phyloP scores from a whole-genome alignment of 2,329 filamentous ascomycete genomes.

The Ceratocystiopsis minuta region DNA sequence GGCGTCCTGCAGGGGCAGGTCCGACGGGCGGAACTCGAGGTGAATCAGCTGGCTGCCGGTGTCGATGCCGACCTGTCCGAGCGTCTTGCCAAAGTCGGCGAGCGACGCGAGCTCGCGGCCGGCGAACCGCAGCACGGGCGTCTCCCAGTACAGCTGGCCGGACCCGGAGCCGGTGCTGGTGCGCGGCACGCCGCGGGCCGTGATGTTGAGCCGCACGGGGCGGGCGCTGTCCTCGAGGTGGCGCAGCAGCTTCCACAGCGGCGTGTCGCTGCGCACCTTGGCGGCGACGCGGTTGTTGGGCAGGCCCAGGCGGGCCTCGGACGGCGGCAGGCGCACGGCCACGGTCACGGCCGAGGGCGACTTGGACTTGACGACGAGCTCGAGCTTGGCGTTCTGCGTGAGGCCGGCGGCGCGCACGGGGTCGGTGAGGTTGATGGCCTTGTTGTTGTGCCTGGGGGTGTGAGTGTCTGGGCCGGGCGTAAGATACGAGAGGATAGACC shows the following conservation, averaged over 20 bases:
- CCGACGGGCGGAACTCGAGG: constrained; percentile 57
- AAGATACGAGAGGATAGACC: background rate
- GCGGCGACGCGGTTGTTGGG: constrained; percentile 54
- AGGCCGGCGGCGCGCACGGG: constrained; percentile 73
- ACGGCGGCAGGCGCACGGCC: constrained; percentile 66
- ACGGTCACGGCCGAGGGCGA: constrained; percentile 75
- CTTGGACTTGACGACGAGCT: constrained; percentile 73
- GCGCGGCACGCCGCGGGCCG: constrained; percentile 58
- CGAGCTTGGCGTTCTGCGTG: constrained; percentile 70
- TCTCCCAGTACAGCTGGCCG: constrained; percentile 75
- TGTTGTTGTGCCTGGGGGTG: constrained; percentile 53
- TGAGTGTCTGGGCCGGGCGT: too few relatives aligned
- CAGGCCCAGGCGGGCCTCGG: constrained; percentile 39
- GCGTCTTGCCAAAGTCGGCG: constrained; percentile 69
- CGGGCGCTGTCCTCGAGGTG: constrained; percentile 69
- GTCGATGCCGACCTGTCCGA: constrained; percentile 75
- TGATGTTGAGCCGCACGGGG: constrained; percentile 55
- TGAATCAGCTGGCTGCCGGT: constrained; percentile 65
- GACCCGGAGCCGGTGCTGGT: constrained; percentile 33
- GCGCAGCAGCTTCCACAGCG: constrained; percentile 75
- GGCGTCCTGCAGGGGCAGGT: constrained; percentile 66
- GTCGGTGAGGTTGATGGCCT: constrained; percentile 67
- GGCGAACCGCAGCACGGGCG: constrained; percentile 69
- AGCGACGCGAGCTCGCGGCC: constrained; percentile 62
- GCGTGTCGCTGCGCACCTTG: constrained; percentile 76